Evolutionary conservation across 2,329 filamentous ascomycete genomes (phyloP), one percentile per base, ranked within the genome.

Genomic region (Paraphoma sp.): DNA sequence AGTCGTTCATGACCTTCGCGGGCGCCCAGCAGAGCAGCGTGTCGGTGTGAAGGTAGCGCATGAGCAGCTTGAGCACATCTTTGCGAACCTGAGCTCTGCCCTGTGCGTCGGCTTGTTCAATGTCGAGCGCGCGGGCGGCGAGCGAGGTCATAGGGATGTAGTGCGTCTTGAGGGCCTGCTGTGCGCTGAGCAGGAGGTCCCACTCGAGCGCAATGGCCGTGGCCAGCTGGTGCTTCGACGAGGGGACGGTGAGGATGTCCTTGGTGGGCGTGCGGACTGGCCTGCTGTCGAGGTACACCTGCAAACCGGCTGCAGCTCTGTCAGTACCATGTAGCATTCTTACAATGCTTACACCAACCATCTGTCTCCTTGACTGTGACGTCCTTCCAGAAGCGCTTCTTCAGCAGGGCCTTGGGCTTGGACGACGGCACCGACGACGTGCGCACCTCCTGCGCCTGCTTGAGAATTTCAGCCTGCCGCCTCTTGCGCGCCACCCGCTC

Each of bases 21-120:
- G 88, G 88, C 16, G 87, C 92, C 91, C 93, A 97, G 84, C 94
- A 98, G 1, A 99, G 86, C 36, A 98, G 80, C 0, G 92, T 93
- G 78, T 99, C 95, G 1, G 95, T 98, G 68, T 93, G 88, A 28
- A 99, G 84, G 76, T 98, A 98, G 45, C 90, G 86, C 83, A 98
- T 85, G 49, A 95, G 79, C 61, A 87, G 88, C 16, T 80, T 82
- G 14, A 89, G 80, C 45, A 97, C 87, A 41, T 84, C 80, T 0
- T 84, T 74, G 36, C 93, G 84, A 38, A 90, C 82, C 23, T 82
- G 80, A 14, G 69, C 73, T 40, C 81, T 76, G 3, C 81, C 82
- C 9, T 77, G 63, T 0, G 73, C 74, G 64, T 96, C 91, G 64
- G 92, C 89, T 17, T 83, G 83, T 46, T 82, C 82, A 53, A 98